Evolutionary conservation across 2,329 filamentous ascomycete genomes (phyloP), one percentile per base, ranked within the genome.

Genomic region (Aspergillus pseudotamarii): DNA sequence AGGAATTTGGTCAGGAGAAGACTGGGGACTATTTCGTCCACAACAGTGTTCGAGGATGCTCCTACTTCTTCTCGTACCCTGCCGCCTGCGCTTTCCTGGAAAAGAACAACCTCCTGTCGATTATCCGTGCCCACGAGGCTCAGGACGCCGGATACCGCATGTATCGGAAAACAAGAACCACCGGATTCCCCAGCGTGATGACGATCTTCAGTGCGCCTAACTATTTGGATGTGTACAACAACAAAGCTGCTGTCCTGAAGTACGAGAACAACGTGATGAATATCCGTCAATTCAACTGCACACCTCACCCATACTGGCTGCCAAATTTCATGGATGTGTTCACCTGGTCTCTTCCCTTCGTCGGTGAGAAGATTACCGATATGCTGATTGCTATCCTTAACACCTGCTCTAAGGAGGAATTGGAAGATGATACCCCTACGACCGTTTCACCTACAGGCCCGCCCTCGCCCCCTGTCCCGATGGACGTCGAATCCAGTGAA

Each of bases 191-290:
- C 26, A 97, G 94, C 81, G 95, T 99, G 67, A 99, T 99, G 95
- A 99, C 95, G 71, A 99, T 99, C 74, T 99, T 99, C 85, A 98
- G 94, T 51, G 95, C 95, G 1, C 95, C 95, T 43, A 99, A 99
- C 81, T 99, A 99, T 77, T 88, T 99, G 67, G 95, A 99, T 75
- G 94, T 99, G 43, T 99, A 99, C 83, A 99, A 99, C 88, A 99
- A 99, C 86, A 99, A 99, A 84, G 95, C 95, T 2, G 95, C 95
- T 0, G 95, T 99, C 46, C 84, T 99, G 73, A 99, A 99, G 83
- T 99, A 99, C 78, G 95, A 99, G 83, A 99, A 99, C 81, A 99
- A 99, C 75, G 95, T 99, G 65, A 99, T 99, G 95, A 99, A 99
- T 84, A 99, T 99, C 76, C 89, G 95, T 64, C 95, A 99, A 80